Base-by-base conservation (phyloP, 2,329 filamentous ascomycete species). In the Fusarium citri region DNA sequence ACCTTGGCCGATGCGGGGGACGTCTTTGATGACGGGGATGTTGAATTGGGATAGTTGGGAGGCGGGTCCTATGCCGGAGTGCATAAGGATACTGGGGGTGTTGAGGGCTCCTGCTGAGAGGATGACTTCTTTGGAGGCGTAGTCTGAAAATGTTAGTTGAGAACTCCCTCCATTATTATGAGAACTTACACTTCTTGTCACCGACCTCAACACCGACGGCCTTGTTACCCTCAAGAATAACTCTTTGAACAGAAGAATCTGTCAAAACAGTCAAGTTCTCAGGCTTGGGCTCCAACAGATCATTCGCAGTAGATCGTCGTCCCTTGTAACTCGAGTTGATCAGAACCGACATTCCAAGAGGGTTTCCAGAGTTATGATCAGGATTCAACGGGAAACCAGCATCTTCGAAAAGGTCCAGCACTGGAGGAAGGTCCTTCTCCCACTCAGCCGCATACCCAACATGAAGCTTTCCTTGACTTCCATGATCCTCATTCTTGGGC, bases 361-460 rank as follows among this genome's bases (percentile, higher is more conserved):
- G 87, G 70, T 89, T 82, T 0, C 88, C 88, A 10, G 83, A 85
- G 66, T 90, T 89, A 41, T 87, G 81, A 66, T 89, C 87, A 0
- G 80, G 79, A 64, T 89, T 89, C 20, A 83, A 66, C 0, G 81
- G 77, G 37, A 84, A 79, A 0, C 87, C 87, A 25, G 81, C 80
- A 40, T 85, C 74, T 60, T 85, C 80, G 42, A 86, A 85, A 9
- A 82, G 76, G 62, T 87, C 82, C 43, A 86, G 74, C 31, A 85
- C 69, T 1, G 78, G 78, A 8, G 79, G 73, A 5, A 88, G 63
- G 56, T 86, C 85, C 22, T 76, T 78, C 73, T 89, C 86, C 80
- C 82, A 86, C 60, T 84, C 80, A 3, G 74, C 67, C 4, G 83
- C 82, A 64, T 84, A 88, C 0, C 82, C 82, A 15, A 88, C 76